Conservation (phyloP, 1,284 basidiomycete genomes). For the Gymnopus androsaceus region DNA sequence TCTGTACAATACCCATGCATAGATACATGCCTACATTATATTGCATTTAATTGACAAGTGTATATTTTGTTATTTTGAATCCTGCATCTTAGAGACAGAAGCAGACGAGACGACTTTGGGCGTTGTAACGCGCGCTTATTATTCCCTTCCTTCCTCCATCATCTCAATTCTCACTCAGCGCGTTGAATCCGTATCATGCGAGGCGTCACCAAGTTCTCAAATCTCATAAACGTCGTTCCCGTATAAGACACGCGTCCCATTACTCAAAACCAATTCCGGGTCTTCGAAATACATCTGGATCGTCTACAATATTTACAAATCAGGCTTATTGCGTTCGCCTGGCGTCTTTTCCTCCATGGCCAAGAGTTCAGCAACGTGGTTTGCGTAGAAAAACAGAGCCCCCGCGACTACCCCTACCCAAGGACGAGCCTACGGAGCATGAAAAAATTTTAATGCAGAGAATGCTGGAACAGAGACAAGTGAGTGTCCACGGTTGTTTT, state of each 20-base stretch:
- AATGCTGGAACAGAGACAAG: slow-evolving; percentile 9
- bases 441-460: neutral
- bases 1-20: too few relatives aligned
- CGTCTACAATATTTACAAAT: neutral
- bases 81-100: too few relatives aligned
- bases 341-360: neutral
- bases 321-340: neutral
- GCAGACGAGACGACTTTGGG: too few relatives aligned
- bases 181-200: neutral
- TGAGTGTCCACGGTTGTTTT: neutral
- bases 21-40: too few relatives aligned
- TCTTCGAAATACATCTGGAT: neutral
- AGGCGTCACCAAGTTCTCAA: neutral
- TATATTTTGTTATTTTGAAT: too few relatives aligned
- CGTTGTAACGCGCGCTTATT: too few relatives aligned
- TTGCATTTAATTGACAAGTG: too few relatives aligned
- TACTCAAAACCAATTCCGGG: neutral
- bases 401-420: neutral
- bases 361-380: neutral
- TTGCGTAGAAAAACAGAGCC: slow-evolving; percentile 1
- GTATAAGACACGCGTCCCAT: neutral
- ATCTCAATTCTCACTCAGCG: too few relatives aligned
- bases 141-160: too few relatives aligned
- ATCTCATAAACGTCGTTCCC: neutral
- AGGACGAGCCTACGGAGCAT: neutral